Conservation (phyloP, 106 monocot genomes). For the Acanthochlamys bracteata region DNA sequence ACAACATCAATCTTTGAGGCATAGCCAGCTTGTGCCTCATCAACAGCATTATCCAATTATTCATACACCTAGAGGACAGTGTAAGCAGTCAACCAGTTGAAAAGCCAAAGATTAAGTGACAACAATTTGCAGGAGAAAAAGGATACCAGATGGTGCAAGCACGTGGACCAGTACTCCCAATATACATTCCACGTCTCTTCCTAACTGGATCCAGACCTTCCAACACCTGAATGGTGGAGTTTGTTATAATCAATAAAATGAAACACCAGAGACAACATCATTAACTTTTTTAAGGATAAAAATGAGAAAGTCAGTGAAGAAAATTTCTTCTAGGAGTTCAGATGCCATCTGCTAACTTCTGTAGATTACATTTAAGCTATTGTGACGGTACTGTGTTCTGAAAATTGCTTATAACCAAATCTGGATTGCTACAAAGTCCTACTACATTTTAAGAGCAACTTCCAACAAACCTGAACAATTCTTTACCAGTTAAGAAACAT, state of each 20-base stretch:
- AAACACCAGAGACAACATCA: background rate
- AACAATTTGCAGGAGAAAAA: background rate
- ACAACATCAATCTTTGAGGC: slow-evolving; percentile 78
- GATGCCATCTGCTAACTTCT: too few species aligned
- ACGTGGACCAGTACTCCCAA: slow-evolving; percentile 92
- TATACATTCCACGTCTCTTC: slow-evolving; percentile 99
- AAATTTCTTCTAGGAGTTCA: background rate
- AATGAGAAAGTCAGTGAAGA: background rate
- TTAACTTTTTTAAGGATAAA: too few species aligned
- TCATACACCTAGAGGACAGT: slow-evolving; percentile 66
- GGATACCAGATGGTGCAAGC: slow-evolving; percentile 95
- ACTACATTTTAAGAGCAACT: too few species aligned
- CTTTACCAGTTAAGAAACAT: too few species aligned
- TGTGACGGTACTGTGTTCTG: too few species aligned
- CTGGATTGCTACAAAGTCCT: too few species aligned
- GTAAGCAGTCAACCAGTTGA: background rate
- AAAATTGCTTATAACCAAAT: too few species aligned
- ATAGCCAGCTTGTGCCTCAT: slow-evolving; percentile 97
- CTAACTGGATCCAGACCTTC: slow-evolving; percentile 97
- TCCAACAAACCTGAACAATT: too few species aligned
- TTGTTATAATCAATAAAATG: background rate
- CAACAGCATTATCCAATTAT: slow-evolving; percentile 90
- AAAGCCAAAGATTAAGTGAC: background rate
- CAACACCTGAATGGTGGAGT: slow-evolving; percentile 49
- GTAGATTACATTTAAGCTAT: too few species aligned